Evolutionary conservation across 805 yeast species (phyloP).

Genomic region (Candida ipomoeae): DNA sequence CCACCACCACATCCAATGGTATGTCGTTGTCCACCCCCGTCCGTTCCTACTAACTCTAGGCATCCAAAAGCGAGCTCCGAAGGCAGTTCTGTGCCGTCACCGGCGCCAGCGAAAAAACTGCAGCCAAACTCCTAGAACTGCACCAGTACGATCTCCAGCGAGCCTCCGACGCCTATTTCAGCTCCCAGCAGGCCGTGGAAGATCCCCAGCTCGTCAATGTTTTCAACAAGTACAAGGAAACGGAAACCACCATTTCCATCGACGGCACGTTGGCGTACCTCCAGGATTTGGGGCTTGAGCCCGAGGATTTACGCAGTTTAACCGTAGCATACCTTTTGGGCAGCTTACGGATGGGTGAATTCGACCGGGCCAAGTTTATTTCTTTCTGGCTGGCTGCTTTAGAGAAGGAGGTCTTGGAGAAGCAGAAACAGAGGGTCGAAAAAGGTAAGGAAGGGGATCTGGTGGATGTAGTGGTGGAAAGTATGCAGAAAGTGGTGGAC

Average conservation of each 20-base stretch:
- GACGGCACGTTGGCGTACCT: constrained; percentile 75
- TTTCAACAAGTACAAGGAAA: constrained; percentile 30
- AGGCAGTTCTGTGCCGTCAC: constrained; percentile 41
- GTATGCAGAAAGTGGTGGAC: constrained; percentile 38
- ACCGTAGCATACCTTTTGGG: constrained; percentile 66
- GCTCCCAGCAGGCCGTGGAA: neutral
- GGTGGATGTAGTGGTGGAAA: too few species aligned
- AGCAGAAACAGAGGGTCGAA: too few species aligned
- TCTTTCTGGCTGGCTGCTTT: constrained; percentile 49
- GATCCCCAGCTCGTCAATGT: constrained; percentile 21
- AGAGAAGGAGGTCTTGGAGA: too few species aligned
- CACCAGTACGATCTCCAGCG: constrained; percentile 26
- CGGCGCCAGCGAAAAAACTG: constrained; percentile 30
- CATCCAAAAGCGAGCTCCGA: constrained; percentile 15
- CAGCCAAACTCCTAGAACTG: constrained; percentile 33
- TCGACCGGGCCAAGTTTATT: constrained; percentile 48
- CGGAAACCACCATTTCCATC: constrained; percentile 50
- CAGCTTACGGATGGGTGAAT: constrained; percentile 64
- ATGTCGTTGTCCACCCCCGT: neutral
- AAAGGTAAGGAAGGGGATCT: too few species aligned
- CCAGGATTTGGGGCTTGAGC: constrained; percentile 60
- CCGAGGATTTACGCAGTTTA: constrained; percentile 71
- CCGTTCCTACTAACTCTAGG: constrained; percentile 9
- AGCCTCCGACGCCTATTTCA: constrained; percentile 31
- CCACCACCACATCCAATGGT: neutral